Evolutionary conservation across 257 asterid species (phyloP), one percentile per base, ranked within the genome.

Genomic region (Mentha longifolia): DNA sequence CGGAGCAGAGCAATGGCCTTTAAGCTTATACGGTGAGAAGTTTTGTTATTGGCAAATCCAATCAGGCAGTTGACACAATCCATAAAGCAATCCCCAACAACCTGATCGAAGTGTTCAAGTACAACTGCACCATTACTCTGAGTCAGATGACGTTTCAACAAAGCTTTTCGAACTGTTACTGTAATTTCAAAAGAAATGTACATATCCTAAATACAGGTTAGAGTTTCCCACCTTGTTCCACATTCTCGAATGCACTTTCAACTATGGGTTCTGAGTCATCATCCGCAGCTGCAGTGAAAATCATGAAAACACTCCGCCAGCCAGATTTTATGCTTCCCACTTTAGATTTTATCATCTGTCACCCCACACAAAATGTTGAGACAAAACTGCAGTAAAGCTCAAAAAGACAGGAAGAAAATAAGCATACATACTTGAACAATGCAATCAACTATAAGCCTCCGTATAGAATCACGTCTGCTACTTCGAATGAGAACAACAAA

Each of bases 1-100:
- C 99, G 99, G 61, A 95, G 97, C 61, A 95, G 94, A 67, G 99
- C 99, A 82, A 95, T 95, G 73, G 99, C 98, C 84, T 95, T 95
- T 86, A 95, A 88, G 81, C 99, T 95, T 81, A 95, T 92, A 39
- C 98, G 87, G 68, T 78, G 96, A 78, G 97, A 88, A 76, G 85
- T 85, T 82, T 90, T 92, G 80, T 88, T 90, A 80, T 88, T 95
- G 65, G 99, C 99, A 88, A 95, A 95, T 64, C 97, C 96, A 80
- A 95, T 95, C 75, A 95, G 88, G 88, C 99, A 95, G 86, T 95
- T 92, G 79, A 95, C 99, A 76, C 99, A 95, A 80, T 95, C 99
- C 98, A 95, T 85, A 77, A 95, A 95, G 87, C 98, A 95, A 81
- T 91, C 99, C 51, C 99, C 98, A 37, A 88, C 97, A 75, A 95